A percentile compares a stretch with the other conserved stretches of the same genome.
These are phyloP conservation scores for Penicillium hordei DNA, from an alignment of 2,329 filamentous ascomycete species.

Conservation along the genomic window DNA sequence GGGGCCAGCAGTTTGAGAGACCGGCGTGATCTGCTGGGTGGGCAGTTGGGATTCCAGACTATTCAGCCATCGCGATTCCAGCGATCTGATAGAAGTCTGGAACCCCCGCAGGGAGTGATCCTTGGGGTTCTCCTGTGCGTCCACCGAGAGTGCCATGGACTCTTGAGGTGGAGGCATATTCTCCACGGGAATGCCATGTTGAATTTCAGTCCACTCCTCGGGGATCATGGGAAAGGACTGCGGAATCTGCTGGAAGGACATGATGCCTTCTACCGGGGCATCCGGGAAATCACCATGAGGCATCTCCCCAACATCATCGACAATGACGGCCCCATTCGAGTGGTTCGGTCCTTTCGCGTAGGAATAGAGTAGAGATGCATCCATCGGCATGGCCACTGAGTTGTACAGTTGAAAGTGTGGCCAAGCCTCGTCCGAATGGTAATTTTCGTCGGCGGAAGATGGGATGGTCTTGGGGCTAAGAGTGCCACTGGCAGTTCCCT, in stretches of 20 bases:
- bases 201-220: conserved; percentile 30
- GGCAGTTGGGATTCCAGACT: conserved; percentile 36
- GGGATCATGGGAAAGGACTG: conserved; percentile 31
- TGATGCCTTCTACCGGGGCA: conserved; percentile 30
- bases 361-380: conserved; percentile 34
- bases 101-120: conserved; percentile 23
- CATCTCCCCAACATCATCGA: conserved; percentile 37
- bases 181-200: conserved; percentile 17
- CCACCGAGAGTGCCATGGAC: conserved; percentile 19
- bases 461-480: conserved; percentile 40
- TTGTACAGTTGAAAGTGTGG: conserved; percentile 40
- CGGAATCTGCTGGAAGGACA: conserved; percentile 33
- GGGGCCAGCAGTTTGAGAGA: conserved; percentile 22
- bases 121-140: conserved; percentile 26
- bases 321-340: conserved; percentile 35
- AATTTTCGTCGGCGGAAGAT: conserved; percentile 40
- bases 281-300: conserved; percentile 31
- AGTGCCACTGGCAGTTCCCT: conserved; percentile 37
- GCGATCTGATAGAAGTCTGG: conserved; percentile 30
- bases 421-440: conserved; percentile 40
- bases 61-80: conserved; percentile 37
- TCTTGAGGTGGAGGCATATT: conserved; percentile 17
- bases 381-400: conserved; percentile 35
- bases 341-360: conserved; percentile 32
- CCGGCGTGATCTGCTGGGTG: conserved; percentile 28